A percentile compares a stretch with the other conserved stretches of the same genome.
These are phyloP conservation scores for Suhomyces coccinellae DNA, from an alignment of 1,139 yeast genomes.

Conservation along the genomic window DNA sequence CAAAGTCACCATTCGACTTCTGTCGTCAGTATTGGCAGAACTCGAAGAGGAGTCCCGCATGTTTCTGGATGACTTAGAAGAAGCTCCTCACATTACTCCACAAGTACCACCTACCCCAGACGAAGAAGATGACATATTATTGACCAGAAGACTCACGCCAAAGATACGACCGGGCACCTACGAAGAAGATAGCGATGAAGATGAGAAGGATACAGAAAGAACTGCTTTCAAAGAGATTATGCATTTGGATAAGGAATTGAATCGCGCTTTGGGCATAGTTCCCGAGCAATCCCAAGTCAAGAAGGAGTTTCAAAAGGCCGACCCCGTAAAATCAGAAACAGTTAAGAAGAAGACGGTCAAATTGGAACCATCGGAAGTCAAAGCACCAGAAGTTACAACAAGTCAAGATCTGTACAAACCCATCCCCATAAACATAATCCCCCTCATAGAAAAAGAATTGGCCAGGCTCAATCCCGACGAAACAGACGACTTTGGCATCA, in stretches of 20 bases:
- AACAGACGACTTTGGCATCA: conserved; percentile 16
- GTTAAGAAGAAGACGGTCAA: conserved; percentile 1
- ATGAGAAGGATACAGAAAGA: not conserved
- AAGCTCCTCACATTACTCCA: not conserved
- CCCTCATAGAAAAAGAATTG: conserved; percentile 17
- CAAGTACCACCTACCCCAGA: not conserved
- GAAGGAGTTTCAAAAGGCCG: not conserved
- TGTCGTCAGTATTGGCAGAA: conserved; percentile 7
- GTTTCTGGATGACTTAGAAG: conserved; percentile 1
- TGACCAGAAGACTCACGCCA: conserved; percentile 1
- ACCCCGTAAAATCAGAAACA: too few relatives aligned
- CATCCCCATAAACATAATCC: conserved; percentile 19
- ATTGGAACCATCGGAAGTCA: not conserved
- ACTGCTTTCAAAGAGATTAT: not conserved
- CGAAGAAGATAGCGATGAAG: conserved; percentile 6
- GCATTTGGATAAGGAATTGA: conserved; percentile 14
- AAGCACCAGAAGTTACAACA: too few relatives aligned
- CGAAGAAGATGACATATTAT: not conserved
- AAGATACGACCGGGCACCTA: conserved; percentile 2
- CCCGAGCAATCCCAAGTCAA: not conserved
- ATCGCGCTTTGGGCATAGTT: conserved; percentile 9
- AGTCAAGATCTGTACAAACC: conserved; percentile 9
- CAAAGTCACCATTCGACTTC: conserved; percentile 13
- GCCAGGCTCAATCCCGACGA: conserved; percentile 12
- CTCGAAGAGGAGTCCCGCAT: conserved; percentile 1